Evolutionary conservation across 495 filamentous ascomycete genomes (phyloP).

Genomic region (Aspergillus ellipticus): DNA sequence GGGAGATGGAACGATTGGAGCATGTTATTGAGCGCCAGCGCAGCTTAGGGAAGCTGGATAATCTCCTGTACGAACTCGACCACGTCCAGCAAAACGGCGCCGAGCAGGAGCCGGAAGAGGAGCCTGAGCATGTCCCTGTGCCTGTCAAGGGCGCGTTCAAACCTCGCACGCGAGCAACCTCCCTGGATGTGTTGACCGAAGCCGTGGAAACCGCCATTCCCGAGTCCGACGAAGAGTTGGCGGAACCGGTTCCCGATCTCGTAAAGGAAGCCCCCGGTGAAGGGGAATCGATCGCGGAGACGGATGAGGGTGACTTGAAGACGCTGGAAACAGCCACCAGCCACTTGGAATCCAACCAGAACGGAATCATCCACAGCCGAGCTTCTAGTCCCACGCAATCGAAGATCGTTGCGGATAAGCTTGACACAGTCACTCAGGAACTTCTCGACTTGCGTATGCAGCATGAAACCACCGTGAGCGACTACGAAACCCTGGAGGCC

Average conservation of each 20-base stretch:
- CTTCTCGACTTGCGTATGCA: conserved; percentile 85
- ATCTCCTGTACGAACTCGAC: conserved; percentile 85
- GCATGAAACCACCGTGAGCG: conserved; percentile 78
- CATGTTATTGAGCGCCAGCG: conserved; percentile 94
- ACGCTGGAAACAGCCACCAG: conserved; percentile 30
- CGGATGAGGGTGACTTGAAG: conserved; percentile 29
- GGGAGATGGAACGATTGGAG: conserved; percentile 89
- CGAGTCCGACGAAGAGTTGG: conserved; percentile 48
- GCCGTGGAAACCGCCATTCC: conserved; percentile 52
- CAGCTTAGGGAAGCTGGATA: conserved; percentile 91
- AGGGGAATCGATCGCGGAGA: conserved; percentile 25
- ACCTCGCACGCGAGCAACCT: conserved; percentile 34
- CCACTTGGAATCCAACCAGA: conserved; percentile 24
- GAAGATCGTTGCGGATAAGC: conserved; percentile 84
- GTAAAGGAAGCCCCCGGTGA: conserved; percentile 22
- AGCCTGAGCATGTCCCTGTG: conserved; percentile 16
- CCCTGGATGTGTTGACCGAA: conserved; percentile 46
- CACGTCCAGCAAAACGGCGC: conserved; percentile 64
- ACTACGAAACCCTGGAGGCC: conserved; percentile 75
- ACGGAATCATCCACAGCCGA: conserved; percentile 2
- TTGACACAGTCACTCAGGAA: conserved; percentile 88
- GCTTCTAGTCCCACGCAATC: conserved; percentile 71
- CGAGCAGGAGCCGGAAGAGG: conserved; percentile 31
- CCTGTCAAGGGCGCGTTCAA: conserved; percentile 18
- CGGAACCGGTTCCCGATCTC: conserved; percentile 49